Conservation (phyloP, 176 grass and related monocot genomes). For the Hyparrhenia diplandra region DNA sequence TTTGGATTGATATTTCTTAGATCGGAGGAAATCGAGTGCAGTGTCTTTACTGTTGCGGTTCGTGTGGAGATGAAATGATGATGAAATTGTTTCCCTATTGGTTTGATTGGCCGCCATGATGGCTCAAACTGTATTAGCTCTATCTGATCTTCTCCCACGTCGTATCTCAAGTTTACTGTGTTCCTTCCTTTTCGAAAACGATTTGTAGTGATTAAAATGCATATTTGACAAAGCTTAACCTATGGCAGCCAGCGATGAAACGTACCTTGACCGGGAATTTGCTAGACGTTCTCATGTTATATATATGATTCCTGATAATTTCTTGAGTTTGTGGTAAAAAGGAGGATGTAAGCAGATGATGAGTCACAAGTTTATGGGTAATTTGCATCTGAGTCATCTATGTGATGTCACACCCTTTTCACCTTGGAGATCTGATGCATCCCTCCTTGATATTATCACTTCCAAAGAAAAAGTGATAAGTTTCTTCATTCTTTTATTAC, state of each 20-base stretch:
- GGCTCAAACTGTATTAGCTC: slow-evolving; percentile 43
- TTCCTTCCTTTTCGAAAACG: neutral
- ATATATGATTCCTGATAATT: too few species aligned
- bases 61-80: slow-evolving; percentile 12
- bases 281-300: too few species aligned
- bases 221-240: too few species aligned
- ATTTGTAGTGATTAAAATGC: too few species aligned
- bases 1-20: too few species aligned
- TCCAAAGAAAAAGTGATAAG: neutral
- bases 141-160: slow-evolving; percentile 28
- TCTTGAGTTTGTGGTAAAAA: neutral
- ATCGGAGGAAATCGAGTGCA: too few species aligned
- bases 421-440: slow-evolving; percentile 50
- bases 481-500: too few species aligned
- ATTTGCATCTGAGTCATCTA: slow-evolving; percentile 46
- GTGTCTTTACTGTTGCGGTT: too few species aligned
- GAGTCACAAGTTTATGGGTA: slow-evolving; percentile 44
- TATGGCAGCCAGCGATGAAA: too few species aligned
- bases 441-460: neutral
- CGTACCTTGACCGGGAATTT: too few species aligned
- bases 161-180: neutral
- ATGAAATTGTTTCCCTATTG: slow-evolving; percentile 47
- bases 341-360: neutral
- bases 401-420: slow-evolving; percentile 47
- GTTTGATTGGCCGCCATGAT: slow-evolving; percentile 47